A percentile compares a stretch with the other conserved stretches of the same genome.
Evolutionary conservation across 164 flowering plant genomes (phyloP).

Genomic region (Berberis thunbergii): DNA sequence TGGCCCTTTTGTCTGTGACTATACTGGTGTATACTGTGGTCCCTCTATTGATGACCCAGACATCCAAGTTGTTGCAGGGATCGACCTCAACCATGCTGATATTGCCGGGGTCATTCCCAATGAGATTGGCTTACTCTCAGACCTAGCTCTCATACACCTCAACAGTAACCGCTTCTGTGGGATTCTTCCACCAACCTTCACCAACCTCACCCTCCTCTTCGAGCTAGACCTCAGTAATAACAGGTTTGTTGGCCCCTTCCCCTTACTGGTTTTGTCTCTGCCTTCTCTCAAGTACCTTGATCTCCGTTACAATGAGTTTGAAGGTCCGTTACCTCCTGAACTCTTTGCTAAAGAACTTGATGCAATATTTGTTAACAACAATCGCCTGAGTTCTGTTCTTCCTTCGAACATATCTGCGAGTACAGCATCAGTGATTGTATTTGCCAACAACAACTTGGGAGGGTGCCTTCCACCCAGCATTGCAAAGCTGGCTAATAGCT

Average conservation of each 20-base stretch:
- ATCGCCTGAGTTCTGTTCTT: constrained; percentile 36
- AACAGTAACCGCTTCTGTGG: constrained; percentile 80
- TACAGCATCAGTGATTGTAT: constrained; percentile 52
- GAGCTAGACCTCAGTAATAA: constrained; percentile 85
- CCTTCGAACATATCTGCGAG: constrained; percentile 31
- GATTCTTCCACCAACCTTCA: constrained; percentile 38
- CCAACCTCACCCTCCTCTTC: constrained; percentile 46
- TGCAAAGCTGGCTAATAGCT: constrained; percentile 33
- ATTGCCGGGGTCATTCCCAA: constrained; percentile 63
- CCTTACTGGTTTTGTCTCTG: constrained; percentile 47
- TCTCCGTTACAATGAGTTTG: constrained; percentile 71
- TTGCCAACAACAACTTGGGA: constrained; percentile 65
- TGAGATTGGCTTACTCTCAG: constrained; percentile 59
- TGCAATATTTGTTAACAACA: constrained; percentile 66
- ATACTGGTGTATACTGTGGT: constrained; percentile 51
- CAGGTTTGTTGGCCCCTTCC: constrained; percentile 64
- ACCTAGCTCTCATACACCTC: constrained; percentile 64
- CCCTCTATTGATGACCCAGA: constrained; percentile 29
- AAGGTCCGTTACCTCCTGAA: constrained; percentile 57
- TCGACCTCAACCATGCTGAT: constrained; percentile 59
- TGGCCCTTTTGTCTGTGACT: constrained; percentile 62
- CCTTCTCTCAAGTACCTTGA: constrained; percentile 57
- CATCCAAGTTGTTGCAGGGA: constrained; percentile 50
- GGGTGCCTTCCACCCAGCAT: constrained; percentile 64
- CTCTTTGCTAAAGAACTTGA: constrained; percentile 44